Base-by-base conservation (phyloP, 176 grass and related monocot genomes). In the Aegilops umbellulata region DNA sequence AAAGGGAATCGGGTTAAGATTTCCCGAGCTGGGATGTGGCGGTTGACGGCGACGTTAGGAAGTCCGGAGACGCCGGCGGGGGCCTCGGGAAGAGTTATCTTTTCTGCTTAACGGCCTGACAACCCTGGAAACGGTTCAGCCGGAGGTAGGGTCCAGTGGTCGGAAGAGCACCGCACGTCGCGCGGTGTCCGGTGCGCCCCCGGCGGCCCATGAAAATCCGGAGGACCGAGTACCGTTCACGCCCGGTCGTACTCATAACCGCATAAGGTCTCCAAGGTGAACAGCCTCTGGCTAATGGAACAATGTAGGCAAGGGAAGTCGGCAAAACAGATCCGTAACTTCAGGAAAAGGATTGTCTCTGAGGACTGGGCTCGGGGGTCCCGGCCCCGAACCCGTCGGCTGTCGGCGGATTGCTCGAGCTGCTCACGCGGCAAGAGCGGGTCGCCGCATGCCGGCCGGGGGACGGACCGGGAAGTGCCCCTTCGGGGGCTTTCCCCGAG, bases 291-390 rank as follows among this genome's bases (percentile, higher is more conserved):
- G 86, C 76, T 86, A 46, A 74, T 74, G 87, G 92, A 94, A 92
- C 77, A 91, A 95, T 88, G 87, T 94, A 92, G 87, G 90, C 90
- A 94, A 94, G 87, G 85, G 87, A 94, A 94, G 92, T 94, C 85
- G 82, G 83, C 92, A 92, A 94, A 91, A 94, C 26, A 72, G 93
- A 94, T 94, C 87, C 89, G 84, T 94, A 94, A 91, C 92, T 87
- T 91, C 89, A 67, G 79, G 88, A 93, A 93, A 93, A 93, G 82
- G 91, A 93, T 93, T 93, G 85, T n/a, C 88, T 93, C 91, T 90
- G 72, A 93, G 88, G 91, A 60, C 35, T 90, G 82, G 92, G 88
- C 92, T 68, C 88, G 79, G 88, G 92, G 86, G 88, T 90, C 88
- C 91, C 82, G 76, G 84, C 74, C 84, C 80, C 77, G 82, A 91